phyloP scores from a whole-genome alignment of 2,329 filamentous ascomycete species.

The Curvularia lunata region DNA sequence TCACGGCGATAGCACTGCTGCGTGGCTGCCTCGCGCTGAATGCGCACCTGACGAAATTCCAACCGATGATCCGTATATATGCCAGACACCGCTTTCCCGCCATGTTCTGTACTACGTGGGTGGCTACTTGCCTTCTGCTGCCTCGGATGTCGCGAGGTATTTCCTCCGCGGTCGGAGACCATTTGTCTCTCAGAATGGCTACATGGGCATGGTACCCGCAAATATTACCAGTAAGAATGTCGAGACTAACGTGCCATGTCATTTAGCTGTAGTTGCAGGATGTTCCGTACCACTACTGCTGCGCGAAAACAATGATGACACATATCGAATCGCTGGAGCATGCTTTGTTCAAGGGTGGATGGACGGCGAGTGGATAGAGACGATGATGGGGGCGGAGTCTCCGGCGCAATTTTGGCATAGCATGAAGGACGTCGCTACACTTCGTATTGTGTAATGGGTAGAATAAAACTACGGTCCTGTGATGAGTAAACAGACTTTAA shows the following conservation, averaged over 20 bases:
- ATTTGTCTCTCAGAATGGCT: background rate
- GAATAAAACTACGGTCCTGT: background rate
- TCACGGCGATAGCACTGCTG: background rate
- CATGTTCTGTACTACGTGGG: background rate
- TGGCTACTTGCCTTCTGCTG: background rate
- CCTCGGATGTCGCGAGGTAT: background rate
- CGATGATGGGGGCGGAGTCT: background rate
- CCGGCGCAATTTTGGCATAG: background rate
- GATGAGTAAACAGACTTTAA: background rate
- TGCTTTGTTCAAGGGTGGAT: conserved; percentile 3
- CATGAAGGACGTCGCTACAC: background rate
- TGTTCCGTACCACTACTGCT: background rate
- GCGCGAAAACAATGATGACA: background rate
- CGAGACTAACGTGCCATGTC: background rate
- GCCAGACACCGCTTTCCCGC: background rate
- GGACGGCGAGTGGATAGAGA: background rate
- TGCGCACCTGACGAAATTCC: background rate
- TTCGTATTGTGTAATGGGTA: background rate
- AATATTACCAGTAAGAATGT: background rate
- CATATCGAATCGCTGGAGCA: background rate
- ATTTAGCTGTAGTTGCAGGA: background rate
- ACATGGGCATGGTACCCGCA: background rate
- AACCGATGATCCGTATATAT: background rate
- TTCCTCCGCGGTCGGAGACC: background rate
- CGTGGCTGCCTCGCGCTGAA: background rate